Base-by-base conservation (phyloP, 805 yeast species). In the Nakazawaea peltata region DNA sequence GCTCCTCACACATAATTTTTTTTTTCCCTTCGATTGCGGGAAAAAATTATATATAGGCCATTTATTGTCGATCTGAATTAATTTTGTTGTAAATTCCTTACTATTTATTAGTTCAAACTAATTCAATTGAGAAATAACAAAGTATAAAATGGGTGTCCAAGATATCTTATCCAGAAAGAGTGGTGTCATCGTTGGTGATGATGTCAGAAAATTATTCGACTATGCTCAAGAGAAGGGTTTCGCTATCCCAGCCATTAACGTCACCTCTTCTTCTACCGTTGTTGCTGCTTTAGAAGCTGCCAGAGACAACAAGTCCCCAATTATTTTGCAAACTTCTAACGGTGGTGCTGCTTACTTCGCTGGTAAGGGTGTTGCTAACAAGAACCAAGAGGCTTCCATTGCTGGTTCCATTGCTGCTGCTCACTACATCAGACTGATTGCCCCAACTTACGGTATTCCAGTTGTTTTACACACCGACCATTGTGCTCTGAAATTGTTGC, bases 301-400 rank as follows among this genome's bases (percentile, higher is more conserved):
- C 43, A 85, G 94, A 66, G 97, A 92, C 67, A 74, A 70, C 69
- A 75, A 81, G 51, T 77, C 95, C 44, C 98, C 98, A 70, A 87
- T 92, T 68, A 85, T 92, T 62, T 70, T 92, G 60, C 98, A 92
- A 71, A 78, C 90, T 51, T 90, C 97, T 43, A 87, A 92, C 67
- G 98, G 98, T 72, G 98, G 98, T 74, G 95, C 98, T 51, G 97
- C 97, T 46, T 92, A 78, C 85, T 92, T 92, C 63, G 98, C 98
- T 47, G 98, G 98, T 71, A 92, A 92, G 79, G 98, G 97, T 71
- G 87, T 92, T 51, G 73, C 75, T 63, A 92, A 92, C 83, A 73
- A 72, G 55, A 81, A 85, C 73, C 97, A 92, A 72, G 69, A 70
- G 56, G 98, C 97, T 43, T 81, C 97, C 44, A 84, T 92, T 66